Evolutionary conservation across 345 rosid genomes (phyloP).

Genomic region (Kernera saxatilis): DNA sequence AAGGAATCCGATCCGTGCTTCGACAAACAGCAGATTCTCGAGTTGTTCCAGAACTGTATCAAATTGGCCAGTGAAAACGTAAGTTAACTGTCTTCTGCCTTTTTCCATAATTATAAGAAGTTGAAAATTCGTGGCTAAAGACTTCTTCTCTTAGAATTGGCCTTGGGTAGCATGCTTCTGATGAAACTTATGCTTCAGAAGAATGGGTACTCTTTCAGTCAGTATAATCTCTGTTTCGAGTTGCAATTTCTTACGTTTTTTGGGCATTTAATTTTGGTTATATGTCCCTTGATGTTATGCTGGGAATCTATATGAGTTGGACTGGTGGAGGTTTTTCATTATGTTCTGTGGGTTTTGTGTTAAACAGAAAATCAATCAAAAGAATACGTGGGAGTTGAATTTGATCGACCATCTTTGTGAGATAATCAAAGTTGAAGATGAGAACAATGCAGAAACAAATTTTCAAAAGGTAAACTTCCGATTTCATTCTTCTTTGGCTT

Average conservation of each 20-base stretch:
- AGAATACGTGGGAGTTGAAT: conserved; percentile 85
- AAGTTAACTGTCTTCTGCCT: conserved; percentile 1
- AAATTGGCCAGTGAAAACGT: conserved; percentile 96
- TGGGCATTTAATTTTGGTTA: neutral
- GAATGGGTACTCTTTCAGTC: neutral
- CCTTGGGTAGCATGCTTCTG: neutral
- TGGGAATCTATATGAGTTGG: neutral
- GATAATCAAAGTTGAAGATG: conserved; percentile 86
- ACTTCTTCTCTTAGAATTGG: neutral
- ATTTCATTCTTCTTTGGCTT: neutral
- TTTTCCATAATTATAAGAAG: neutral
- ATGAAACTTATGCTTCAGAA: neutral
- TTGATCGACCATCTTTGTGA: conserved; percentile 82
- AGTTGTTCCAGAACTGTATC: conserved; percentile 82
- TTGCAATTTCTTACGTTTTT: neutral
- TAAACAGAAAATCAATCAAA: conserved; percentile 79
- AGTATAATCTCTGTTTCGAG: neutral
- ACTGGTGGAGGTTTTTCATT: neutral
- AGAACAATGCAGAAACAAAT: conserved; percentile 74
- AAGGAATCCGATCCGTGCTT: conserved; percentile 52
- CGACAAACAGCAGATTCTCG: conserved; percentile 74
- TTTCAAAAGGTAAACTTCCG: conserved; percentile 68
- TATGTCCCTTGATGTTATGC: neutral
- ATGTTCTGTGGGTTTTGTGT: neutral
- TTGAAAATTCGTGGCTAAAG: neutral